phyloP scores from a whole-genome alignment of 805 yeast species.

The Myxozyma kluyveri region DNA sequence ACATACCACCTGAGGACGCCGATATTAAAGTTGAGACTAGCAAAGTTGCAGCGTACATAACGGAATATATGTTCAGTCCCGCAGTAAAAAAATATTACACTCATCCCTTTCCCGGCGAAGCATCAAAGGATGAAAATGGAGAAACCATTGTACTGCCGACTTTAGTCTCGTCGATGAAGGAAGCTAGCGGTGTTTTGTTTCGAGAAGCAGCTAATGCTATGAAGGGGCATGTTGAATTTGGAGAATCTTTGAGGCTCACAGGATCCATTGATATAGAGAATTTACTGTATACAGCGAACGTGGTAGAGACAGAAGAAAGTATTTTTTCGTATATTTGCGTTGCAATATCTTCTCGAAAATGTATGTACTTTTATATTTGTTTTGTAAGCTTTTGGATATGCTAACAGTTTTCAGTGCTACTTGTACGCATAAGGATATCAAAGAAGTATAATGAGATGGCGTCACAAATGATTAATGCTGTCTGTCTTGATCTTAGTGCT shows the following conservation, averaged over 20 bases:
- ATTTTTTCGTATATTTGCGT: not conserved
- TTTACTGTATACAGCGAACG: not conserved
- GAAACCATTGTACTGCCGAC: conserved; percentile 3
- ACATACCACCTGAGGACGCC: conserved; percentile 4
- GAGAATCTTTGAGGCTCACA: conserved; percentile 11
- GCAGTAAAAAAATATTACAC: conserved; percentile 2
- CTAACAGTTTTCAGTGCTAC: conserved; percentile 6
- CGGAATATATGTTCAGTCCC: conserved; percentile 9
- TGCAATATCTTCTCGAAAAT: not conserved
- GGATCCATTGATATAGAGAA: not conserved
- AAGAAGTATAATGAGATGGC: conserved; percentile 5
- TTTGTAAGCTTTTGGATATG: not conserved
- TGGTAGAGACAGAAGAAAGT: conserved; percentile 1
- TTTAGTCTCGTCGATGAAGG: conserved; percentile 1
- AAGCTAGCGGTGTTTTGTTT: conserved; percentile 11
- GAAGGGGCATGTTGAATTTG: conserved; percentile 23
- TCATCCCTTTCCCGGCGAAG: not conserved
- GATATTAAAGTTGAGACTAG: conserved; percentile 15
- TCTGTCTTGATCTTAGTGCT: not conserved
- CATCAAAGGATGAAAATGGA: not conserved
- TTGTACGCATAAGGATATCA: conserved; percentile 11
- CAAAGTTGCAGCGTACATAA: conserved; percentile 19
- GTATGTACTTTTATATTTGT: not conserved
- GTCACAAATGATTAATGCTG: conserved; percentile 1
- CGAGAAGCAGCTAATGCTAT: conserved; percentile 22